phyloP scores from a whole-genome alignment of 768 basidiomycete species.

The Mycena vitilis region DNA sequence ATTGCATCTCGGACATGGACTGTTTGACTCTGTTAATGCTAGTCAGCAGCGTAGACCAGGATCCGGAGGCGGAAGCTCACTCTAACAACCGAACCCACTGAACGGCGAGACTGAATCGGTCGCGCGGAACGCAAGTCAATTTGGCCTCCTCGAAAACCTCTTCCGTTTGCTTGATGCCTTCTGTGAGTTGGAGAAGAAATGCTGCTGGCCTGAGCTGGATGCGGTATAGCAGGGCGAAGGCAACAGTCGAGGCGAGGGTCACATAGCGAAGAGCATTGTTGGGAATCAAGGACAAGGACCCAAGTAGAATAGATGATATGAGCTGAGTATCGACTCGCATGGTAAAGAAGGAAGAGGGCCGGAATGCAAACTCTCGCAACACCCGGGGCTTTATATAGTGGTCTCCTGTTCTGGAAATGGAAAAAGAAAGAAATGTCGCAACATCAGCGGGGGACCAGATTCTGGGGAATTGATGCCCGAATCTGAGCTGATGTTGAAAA shows the following conservation, averaged over 20 bases:
- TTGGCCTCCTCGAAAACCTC: neutral
- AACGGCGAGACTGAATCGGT: neutral
- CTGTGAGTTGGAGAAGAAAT: neutral
- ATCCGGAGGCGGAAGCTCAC: neutral
- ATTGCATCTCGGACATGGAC: constrained; percentile 2
- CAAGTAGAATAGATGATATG: no score
- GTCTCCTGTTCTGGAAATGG: no score
- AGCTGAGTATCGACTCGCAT: no score
- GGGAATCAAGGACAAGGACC: neutral
- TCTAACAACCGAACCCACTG: neutral
- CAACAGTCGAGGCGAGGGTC: neutral
- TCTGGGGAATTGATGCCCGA: no score
- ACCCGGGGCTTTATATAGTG: no score
- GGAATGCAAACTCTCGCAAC: no score
- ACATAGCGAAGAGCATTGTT: neutral
- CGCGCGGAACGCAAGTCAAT: neutral
- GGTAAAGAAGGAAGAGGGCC: no score
- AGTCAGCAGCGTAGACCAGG: neutral
- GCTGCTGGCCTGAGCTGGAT: neutral
- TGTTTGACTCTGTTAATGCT: neutral
- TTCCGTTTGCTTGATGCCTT: neutral
- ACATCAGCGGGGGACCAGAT: no score
- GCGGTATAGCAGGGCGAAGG: neutral
- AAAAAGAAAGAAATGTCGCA: no score
- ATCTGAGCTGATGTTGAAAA: no score